Conservation (phyloP, 192 early-diverging fungal genomes). For the Allomyces javanicus region DNA sequence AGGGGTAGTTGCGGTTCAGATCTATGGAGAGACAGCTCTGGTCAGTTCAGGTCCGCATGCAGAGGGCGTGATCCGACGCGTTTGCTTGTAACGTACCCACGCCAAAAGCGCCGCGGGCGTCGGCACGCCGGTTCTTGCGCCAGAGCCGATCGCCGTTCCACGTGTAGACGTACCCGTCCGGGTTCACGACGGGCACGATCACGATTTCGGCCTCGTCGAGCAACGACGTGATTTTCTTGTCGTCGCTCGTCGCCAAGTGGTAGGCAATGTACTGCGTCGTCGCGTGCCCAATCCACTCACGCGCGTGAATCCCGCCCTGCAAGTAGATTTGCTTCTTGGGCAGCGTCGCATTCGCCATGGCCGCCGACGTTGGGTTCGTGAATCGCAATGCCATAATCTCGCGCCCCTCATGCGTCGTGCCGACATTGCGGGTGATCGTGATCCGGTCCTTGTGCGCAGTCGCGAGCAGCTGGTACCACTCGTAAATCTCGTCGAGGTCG, state of each 20-base stretch:
- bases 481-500: slow-evolving; percentile 11
- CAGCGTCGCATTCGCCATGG: neutral
- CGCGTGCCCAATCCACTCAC: slow-evolving; percentile 33
- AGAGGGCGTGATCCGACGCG: neutral
- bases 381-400: slow-evolving; percentile 21
- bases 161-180: slow-evolving; percentile 36
- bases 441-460: slow-evolving; percentile 12
- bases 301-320: slow-evolving; percentile 26
- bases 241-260: slow-evolving; percentile 17
- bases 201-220: slow-evolving; percentile 25
- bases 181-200: slow-evolving; percentile 34
- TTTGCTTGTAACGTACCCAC: neutral
- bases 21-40: neutral
- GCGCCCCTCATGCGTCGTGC: slow-evolving; percentile 18
- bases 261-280: slow-evolving; percentile 26
- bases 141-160: slow-evolving; percentile 25
- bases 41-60: neutral
- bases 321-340: slow-evolving; percentile 18
- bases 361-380: slow-evolving; percentile 2
- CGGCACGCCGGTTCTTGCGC: slow-evolving; percentile 32
- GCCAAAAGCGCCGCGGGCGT: slow-evolving; percentile 8
- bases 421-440: slow-evolving; percentile 18
- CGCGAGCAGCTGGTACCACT: slow-evolving; percentile 14
- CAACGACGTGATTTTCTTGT: slow-evolving; percentile 14
- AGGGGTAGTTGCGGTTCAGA: slow-evolving; percentile 32